Evolutionary conservation across 2,329 filamentous ascomycete genomes (phyloP).

Genomic region (Aspergillus eucalypticola): DNA sequence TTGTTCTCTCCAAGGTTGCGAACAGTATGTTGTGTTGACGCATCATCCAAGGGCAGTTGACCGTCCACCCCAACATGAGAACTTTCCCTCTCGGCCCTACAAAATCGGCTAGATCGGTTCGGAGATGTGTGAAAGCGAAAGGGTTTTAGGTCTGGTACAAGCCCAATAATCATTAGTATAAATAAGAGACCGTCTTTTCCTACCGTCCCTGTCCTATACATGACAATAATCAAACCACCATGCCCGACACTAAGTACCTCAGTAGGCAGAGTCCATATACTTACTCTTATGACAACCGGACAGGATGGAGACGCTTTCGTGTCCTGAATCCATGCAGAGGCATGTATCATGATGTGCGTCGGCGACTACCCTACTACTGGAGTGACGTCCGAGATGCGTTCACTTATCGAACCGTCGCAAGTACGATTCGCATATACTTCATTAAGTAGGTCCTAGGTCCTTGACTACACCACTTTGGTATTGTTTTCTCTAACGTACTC

Average conservation of each 20-base stretch:
- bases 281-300: constrained; percentile 38
- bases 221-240: neutral
- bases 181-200: no score
- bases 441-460: constrained; percentile 37
- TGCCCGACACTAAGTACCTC: constrained; percentile 26
- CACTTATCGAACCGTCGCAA: constrained; percentile 57
- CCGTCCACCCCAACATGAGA: no score
- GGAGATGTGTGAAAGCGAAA: no score
- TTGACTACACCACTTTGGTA: no score
- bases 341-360: constrained; percentile 57
- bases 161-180: no score
- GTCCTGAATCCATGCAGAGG: constrained; percentile 50
- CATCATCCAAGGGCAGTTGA: no score
- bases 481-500: neutral
- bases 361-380: constrained; percentile 57
- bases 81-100: no score
- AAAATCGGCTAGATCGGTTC: no score
- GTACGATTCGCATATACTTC: constrained; percentile 61
- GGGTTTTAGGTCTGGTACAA: no score
- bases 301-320: constrained; percentile 46
- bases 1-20: no score
- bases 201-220: no score
- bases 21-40: no score
- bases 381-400: constrained; percentile 58
- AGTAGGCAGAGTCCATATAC: constrained; percentile 26